phyloP scores from a whole-genome alignment of 139 green algal species.

The Chloropicon primus region DNA sequence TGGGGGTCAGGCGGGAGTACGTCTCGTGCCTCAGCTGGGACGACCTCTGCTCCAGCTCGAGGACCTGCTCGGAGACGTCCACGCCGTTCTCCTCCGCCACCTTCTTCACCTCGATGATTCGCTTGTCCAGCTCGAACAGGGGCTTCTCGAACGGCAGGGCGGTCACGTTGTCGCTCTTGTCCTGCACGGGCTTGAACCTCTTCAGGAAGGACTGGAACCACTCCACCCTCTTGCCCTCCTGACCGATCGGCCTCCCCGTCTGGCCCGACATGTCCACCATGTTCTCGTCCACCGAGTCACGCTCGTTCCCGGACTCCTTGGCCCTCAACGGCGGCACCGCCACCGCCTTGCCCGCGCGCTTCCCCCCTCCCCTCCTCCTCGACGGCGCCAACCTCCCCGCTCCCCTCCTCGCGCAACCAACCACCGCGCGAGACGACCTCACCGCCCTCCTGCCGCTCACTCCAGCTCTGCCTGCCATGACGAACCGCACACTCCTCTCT shows the following conservation, averaged over 20 bases:
- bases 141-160: slow-evolving; percentile 92
- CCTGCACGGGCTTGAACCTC: slow-evolving; percentile 60
- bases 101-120: slow-evolving; percentile 81
- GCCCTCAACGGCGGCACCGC: not conserved
- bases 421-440: too few relatives aligned
- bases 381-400: not conserved
- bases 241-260: not conserved
- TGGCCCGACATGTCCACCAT: not conserved
- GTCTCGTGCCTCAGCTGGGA: slow-evolving; percentile 78
- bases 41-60: slow-evolving; percentile 62
- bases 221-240: slow-evolving; percentile 26
- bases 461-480: too few relatives aligned
- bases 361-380: not conserved
- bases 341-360: too few relatives aligned
- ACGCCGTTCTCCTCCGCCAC: slow-evolving; percentile 72
- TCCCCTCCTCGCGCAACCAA: too few relatives aligned
- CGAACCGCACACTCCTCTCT: too few relatives aligned
- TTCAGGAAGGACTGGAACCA: slow-evolving; percentile 47
- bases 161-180: slow-evolving; percentile 40
- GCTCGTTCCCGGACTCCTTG: not conserved
- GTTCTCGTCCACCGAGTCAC: not conserved
- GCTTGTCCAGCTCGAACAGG: slow-evolving; percentile 87
- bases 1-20: slow-evolving; percentile 78
- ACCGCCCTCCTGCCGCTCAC: too few relatives aligned
- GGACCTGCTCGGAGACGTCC: slow-evolving; percentile 68